phyloP scores from a whole-genome alignment of 495 filamentous ascomycete genomes.

The Xanthoparmelia taractica region DNA sequence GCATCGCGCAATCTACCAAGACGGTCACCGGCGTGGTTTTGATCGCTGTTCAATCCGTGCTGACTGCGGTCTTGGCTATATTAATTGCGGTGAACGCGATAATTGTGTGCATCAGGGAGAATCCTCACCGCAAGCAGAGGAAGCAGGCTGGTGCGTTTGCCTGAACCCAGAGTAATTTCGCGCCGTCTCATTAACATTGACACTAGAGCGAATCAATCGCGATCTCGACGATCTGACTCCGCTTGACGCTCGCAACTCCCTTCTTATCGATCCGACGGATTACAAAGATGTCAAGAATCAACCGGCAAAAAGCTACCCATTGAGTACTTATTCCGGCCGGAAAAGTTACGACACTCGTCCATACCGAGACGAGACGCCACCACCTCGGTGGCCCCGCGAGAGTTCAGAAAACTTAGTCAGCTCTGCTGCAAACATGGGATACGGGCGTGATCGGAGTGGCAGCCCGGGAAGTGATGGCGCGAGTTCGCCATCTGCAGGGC shows the following conservation, averaged over 20 bases:
- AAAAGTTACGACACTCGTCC: slow-evolving; percentile 33
- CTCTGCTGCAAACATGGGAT: slow-evolving; percentile 33
- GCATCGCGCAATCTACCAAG: slow-evolving; percentile 87
- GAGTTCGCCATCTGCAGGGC: slow-evolving; percentile 33
- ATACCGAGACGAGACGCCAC: slow-evolving; percentile 36
- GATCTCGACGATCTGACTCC: slow-evolving; percentile 84
- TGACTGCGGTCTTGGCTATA: slow-evolving; percentile 80
- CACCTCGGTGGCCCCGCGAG: slow-evolving; percentile 27
- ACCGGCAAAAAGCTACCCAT: slow-evolving; percentile 21
- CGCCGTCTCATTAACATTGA: neutral
- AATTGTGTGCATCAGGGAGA: slow-evolving; percentile 70
- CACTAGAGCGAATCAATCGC: slow-evolving; percentile 68
- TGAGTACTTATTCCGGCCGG: slow-evolving; percentile 45
- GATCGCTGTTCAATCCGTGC: slow-evolving; percentile 76
- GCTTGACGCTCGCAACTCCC: slow-evolving; percentile 80
- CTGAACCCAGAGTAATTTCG: neutral
- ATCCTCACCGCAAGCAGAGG: slow-evolving; percentile 76
- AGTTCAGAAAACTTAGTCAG: slow-evolving; percentile 40
- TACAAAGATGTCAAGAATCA: slow-evolving; percentile 36
- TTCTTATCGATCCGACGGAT: slow-evolving; percentile 56
- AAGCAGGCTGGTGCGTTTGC: slow-evolving; percentile 71
- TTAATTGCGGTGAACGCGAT: slow-evolving; percentile 86
- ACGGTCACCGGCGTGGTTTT: slow-evolving; percentile 85
- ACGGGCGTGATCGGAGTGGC: slow-evolving; percentile 31
- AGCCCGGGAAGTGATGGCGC: slow-evolving; percentile 32